Conservation (phyloP, 176 grass and related monocot species). For the Leersia perrieri region DNA sequence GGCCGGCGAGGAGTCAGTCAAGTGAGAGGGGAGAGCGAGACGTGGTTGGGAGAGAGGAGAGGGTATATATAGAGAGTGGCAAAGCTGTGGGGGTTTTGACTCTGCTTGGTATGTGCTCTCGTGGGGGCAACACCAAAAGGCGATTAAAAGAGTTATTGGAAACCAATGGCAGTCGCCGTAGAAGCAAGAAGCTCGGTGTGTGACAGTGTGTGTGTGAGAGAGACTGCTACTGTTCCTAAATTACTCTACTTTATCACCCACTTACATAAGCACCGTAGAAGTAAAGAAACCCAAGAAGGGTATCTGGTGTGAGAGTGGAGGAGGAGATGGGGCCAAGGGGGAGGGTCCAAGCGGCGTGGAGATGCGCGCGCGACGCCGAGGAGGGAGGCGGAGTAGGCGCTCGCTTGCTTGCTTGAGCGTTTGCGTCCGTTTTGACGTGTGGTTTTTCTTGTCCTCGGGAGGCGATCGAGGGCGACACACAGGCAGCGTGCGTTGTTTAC, state of each 20-base stretch:
- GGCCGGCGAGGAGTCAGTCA: neutral
- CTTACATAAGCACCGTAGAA: neutral
- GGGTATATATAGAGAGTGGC: constrained; percentile 48
- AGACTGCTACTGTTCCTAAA: constrained; percentile 12
- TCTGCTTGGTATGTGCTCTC: neutral
- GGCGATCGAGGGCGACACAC: neutral
- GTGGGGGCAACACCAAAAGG: constrained; percentile 21
- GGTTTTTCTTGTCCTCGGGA: constrained; percentile 1
- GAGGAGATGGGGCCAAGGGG: constrained; percentile 71
- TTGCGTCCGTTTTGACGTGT: constrained; percentile 8
- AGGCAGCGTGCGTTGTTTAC: neutral
- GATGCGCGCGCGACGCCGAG: constrained; percentile 59
- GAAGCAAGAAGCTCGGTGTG: constrained; percentile 9
- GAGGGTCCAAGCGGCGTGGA: constrained; percentile 58
- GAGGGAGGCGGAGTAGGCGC: neutral
- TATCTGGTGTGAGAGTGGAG: constrained; percentile 37
- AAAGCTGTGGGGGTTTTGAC: constrained; percentile 40
- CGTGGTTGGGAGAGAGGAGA: neutral
- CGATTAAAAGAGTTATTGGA: constrained; percentile 14
- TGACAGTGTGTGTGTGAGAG: too few species aligned
- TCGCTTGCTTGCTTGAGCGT: constrained; percentile 4
- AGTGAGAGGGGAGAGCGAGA: constrained; percentile 5
- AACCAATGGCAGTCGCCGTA: constrained; percentile 33
- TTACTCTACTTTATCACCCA: neutral
- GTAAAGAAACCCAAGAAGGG: constrained; percentile 1